Evolutionary conservation across 2,329 filamentous ascomycete species (phyloP).

Genomic region (Penicillium freii): DNA sequence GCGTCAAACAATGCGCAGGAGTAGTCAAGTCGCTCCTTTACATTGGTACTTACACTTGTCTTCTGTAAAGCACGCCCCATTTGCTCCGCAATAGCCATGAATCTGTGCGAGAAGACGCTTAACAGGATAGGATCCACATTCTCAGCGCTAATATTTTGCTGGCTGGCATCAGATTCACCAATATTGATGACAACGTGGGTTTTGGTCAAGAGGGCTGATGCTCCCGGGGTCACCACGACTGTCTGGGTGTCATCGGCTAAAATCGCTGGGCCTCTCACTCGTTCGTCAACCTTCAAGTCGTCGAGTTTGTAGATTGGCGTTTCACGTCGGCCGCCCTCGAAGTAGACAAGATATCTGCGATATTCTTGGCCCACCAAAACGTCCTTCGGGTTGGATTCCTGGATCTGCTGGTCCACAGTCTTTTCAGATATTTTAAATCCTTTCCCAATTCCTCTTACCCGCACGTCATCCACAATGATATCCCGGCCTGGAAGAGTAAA

Average conservation of each 20-base stretch:
- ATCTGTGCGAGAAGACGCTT: constrained; percentile 75
- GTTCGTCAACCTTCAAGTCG: constrained; percentile 68
- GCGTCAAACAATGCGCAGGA: constrained; percentile 77
- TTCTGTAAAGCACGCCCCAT: constrained; percentile 79
- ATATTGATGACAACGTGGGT: constrained; percentile 41
- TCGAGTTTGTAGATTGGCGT: constrained; percentile 83
- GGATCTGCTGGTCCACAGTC: constrained; percentile 60
- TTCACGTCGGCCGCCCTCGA: constrained; percentile 73
- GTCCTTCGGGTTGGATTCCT: constrained; percentile 50
- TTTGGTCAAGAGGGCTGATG: constrained; percentile 38
- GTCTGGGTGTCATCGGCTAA: constrained; percentile 64
- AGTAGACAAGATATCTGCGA: constrained; percentile 71
- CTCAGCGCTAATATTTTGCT: constrained; percentile 39
- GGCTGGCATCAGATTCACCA: constrained; percentile 29
- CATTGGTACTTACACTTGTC: constrained; percentile 66
- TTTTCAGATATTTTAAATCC: constrained; percentile 74
- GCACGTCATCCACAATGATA: constrained; percentile 86
- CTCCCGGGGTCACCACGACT: constrained; percentile 42
- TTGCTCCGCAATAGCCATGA: constrained; percentile 83
- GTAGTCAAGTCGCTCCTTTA: constrained; percentile 81
- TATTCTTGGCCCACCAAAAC: constrained; percentile 56
- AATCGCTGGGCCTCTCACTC: constrained; percentile 76
- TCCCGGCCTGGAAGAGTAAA: constrained; percentile 83
- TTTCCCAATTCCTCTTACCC: constrained; percentile 84
- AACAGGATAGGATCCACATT: constrained; percentile 74